These are phyloP conservation scores for Vitis rupestris DNA, from an alignment of 164 flowering plant species.

Conservation along the genomic window DNA sequence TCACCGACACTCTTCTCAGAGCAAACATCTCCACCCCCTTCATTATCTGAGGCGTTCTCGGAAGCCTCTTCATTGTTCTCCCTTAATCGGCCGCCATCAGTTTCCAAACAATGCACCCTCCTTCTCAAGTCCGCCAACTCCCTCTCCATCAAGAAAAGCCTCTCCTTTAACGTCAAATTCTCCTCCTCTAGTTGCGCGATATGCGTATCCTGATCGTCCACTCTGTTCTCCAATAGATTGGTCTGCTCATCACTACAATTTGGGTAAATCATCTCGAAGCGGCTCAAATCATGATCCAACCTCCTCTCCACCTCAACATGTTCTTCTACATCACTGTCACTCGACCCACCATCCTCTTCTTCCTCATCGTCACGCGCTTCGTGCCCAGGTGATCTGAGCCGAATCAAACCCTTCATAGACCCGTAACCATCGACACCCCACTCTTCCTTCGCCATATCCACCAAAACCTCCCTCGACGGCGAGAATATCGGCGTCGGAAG, in stretches of 20 bases:
- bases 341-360: conserved; percentile 61
- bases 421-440: conserved; percentile 99
- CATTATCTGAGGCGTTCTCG: no score
- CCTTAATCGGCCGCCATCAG: conserved; percentile 21
- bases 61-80: no score
- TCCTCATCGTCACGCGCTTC: conserved; percentile 70
- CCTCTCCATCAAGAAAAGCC: conserved; percentile 86
- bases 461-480: conserved; percentile 81
- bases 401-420: conserved; percentile 93
- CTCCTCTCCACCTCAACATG: conserved; percentile 94
- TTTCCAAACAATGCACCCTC: conserved; percentile 71
- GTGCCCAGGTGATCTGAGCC: conserved; percentile 42
- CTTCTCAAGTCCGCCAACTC: conserved; percentile 76
- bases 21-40: background rate
- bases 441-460: conserved; percentile 90
- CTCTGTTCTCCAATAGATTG: conserved; percentile 73
- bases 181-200: conserved; percentile 93
- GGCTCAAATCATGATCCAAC: conserved; percentile 89
- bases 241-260: conserved; percentile 44
- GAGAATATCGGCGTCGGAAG: conserved; percentile 86
- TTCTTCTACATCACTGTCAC: conserved; percentile 96
- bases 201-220: conserved; percentile 91
- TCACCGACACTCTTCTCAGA: conserved; percentile 40
- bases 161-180: conserved; percentile 82
- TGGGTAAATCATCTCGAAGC: conserved; percentile 93